Percentiles rank a stretch among this genome's conserved stretches.
Conservation (phyloP, 2,329 filamentous ascomycete genomes). For the Alternaria dauci region DNA sequence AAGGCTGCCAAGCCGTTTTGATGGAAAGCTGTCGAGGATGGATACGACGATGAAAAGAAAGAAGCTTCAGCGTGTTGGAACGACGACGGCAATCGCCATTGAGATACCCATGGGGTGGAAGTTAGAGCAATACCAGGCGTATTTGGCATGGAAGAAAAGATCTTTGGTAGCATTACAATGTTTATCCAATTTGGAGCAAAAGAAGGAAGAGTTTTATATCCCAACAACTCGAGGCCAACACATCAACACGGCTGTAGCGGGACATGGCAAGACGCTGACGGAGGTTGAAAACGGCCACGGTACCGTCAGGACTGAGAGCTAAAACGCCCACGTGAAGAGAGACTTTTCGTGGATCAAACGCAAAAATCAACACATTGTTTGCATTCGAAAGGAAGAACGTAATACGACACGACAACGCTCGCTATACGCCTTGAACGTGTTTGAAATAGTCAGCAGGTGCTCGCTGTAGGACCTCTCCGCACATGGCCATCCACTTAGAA, state of each 20-base stretch:
- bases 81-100: not conserved
- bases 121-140: not conserved
- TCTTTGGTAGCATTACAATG: not conserved
- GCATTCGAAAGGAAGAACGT: not conserved
- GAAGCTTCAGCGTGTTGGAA: not conserved
- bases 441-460: constrained; percentile 1
- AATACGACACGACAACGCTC: constrained; percentile 1
- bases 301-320: not conserved
- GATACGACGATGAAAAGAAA: not conserved
- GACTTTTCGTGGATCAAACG: not conserved
- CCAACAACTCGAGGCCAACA: not conserved
- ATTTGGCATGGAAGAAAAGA: not conserved
- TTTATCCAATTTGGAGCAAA: not conserved
- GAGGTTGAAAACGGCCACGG: not conserved
- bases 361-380: not conserved
- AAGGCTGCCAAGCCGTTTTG: constrained; percentile 92
- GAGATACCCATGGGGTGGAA: constrained; percentile 2
- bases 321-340: not conserved
- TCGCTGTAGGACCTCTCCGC: not conserved
- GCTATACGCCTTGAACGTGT: not conserved
- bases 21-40: not conserved
- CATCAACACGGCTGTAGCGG: not conserved
- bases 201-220: not conserved
- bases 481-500: not conserved
- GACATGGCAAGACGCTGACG: not conserved